Evolutionary conservation across 164 flowering plant species (phyloP), one percentile per base, ranked within the genome.

Genomic region (Dillenia suffruticosa): DNA sequence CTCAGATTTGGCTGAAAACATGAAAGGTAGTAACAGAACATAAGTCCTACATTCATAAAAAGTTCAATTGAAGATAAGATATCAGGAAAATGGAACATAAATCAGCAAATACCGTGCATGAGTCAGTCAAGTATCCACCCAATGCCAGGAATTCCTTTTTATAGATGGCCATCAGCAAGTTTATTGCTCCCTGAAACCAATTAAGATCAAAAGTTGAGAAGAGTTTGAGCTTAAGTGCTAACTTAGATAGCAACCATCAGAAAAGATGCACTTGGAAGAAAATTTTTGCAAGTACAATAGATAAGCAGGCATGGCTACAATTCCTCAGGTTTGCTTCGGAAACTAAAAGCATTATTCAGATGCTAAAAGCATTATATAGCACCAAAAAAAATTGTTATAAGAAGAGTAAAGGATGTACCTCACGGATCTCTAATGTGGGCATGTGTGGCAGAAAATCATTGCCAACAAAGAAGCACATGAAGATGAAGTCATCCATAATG

Each of bases 391-490:
- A 32, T 5, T 32, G 40, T 32, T 4, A 32, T 32, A 6, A 32
- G 40, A 32, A 32, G 7, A 32, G 40, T 32, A 32, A 26, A 26
- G 40, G 40, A 74, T 88, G 68, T 64, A 90, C 98, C 97, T 93
- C 98, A 26, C 97, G 97, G 68, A 93, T 93, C 77, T 93, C 98
- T 61, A 93, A 70, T 9, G 98, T 93, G 1, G 98, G 98, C 98
- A 93, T 93, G 70, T 93, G 98, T 8, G 98, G 98, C 65, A 93
- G 77, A 72, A 93, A 93, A 72, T 93, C 98, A 84, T 93, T 93
- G 65, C 98, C 98, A 53, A 93, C 98, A 71, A 93, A 93, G 82
- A 93, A 93, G 74, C 98, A 93, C 63, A 93, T 83, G 79, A 93
- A 93, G 68, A 93, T 83, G 67, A 90, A 93, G 62, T 93, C 98